Evolutionary conservation across 352 stramenopile genomes (phyloP), one percentile per base, ranked within the genome.

Genomic region (Phytophthora ramorum): DNA sequence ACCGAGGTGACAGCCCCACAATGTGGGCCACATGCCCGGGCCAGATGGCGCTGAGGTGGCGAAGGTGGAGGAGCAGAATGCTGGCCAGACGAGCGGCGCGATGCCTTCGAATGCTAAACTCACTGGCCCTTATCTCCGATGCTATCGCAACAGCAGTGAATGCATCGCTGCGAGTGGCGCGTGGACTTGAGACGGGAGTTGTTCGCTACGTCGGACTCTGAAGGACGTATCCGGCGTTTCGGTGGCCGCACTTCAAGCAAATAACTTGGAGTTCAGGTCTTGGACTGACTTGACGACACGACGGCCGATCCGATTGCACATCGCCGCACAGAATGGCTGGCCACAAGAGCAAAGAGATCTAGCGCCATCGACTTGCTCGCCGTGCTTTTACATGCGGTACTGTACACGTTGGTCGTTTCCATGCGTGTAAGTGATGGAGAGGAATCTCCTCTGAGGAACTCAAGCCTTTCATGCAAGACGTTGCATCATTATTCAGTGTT

Each of bases 41-140:
- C 24, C 64, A 72, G 57, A 30, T 72, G 64, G 58, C 38, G 17
- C 44, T 71, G 63, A 67, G 63, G 57, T 71, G 63, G 40, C 40
- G 45, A 63, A 51, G 35, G 43, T 64, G 48, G 30, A 47, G 45
- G 12, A 3, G 20, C 10, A 44, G 14, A 22, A 4, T 19, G 37
- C 53, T 58, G 52, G 45, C 51, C 35, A 69, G 40, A 69, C 14
- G 34, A 60, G 50, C n/a, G 7, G 8, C 24, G 57, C 35, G 14
- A 19, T 57, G 34, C 26, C 43, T 16, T 17, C 46, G 19, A 34
- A 13, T 57, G 24, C 32, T 4, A 41, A 58, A 10, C 37, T 7
- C 19, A 55, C 41, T 16, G 24, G 30, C 24, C 40, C 51, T 17
- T 24, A 16, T 35, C 51, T 67, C 32, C n/a, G 17, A 50, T 41